Evolutionary conservation across 768 basidiomycete genomes (phyloP), one percentile per base, ranked within the genome.

Genomic region (Podaxis carcinomalis): DNA sequence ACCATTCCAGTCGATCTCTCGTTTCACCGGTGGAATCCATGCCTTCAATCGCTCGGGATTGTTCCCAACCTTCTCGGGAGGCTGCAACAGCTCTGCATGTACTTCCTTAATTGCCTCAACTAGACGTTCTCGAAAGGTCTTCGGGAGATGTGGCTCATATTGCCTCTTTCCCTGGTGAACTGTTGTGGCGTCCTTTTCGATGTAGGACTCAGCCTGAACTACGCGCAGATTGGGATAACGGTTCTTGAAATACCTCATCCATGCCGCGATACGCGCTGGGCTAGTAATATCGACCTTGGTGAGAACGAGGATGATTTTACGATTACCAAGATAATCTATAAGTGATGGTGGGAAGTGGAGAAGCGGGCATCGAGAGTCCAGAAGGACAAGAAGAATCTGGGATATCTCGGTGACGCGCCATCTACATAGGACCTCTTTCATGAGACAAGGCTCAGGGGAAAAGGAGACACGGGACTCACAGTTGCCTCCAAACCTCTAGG

Each of bases 321-420:
- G 76, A 65, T 77, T 74, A 19, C 71, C 69, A 36, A 97, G 82
- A 74, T 91, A 89, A 3, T 76, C 63, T 14, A 83, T 74, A 42
- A 98, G 83, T 0, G 93, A 92, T 1, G 88, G 82, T 1, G 95
- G 94, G 66, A 87, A 89, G 72, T 97, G 95, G 2, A 97, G 74
- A 0, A 87, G 82, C 0, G 96, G 95, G 69, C 92, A 95, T 42
- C 96, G 88, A 14, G 91, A 89, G 72, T 97, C 95, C 36, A 96
- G 80, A 46, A 98, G 83, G 53, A 96, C 80, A 52, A 97, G 84
- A 19, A 98, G 78, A 64, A 98, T 92, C 66, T 94, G 85, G 0
- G 92, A 92, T 25, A 91, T 89, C 74, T 98, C 96, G 5, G 89
- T 86, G 21, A 97, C 95, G 39, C 96, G 85, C 96, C 96, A 98